These are phyloP conservation scores for Houttuynia cordata DNA, from an alignment of 164 flowering plant species.

Conservation along the genomic window DNA sequence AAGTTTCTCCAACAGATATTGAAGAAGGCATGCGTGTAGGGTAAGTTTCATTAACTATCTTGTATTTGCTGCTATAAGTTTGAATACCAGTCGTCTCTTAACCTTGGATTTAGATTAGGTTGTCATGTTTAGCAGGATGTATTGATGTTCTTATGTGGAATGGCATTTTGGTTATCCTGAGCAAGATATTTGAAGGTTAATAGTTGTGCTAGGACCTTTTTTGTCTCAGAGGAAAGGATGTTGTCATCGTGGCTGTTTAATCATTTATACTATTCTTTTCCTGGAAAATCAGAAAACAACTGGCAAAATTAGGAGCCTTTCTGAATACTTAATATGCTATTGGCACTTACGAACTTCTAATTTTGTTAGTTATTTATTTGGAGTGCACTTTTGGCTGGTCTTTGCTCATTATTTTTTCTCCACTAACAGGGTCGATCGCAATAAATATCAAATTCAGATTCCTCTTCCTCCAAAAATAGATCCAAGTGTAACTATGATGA, in stretches of 20 bases:
- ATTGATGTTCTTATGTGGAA: no score
- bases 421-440: slow-evolving; percentile 79
- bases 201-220: no score
- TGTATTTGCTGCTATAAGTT: not conserved
- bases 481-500: slow-evolving; percentile 99
- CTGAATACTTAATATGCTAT: not conserved
- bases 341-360: no score
- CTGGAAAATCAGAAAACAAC: no score
- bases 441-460: slow-evolving; percentile 92
- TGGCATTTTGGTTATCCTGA: no score
- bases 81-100: not conserved
- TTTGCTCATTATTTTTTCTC: not conserved
- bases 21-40: slow-evolving; percentile 99
- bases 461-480: slow-evolving; percentile 97
- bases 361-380: no score
- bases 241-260: no score
- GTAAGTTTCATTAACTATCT: slow-evolving; percentile 26
- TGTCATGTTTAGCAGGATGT: not conserved
- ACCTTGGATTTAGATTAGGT: not conserved
- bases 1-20: slow-evolving; percentile 96
- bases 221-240: no score
- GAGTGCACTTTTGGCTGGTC: not conserved
- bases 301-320: not conserved
- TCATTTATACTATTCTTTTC: no score
- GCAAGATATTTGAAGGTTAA: no score